Evolutionary conservation across 2,329 filamentous ascomycete genomes (phyloP).

Genomic region (Amesomyces nigricolor): DNA sequence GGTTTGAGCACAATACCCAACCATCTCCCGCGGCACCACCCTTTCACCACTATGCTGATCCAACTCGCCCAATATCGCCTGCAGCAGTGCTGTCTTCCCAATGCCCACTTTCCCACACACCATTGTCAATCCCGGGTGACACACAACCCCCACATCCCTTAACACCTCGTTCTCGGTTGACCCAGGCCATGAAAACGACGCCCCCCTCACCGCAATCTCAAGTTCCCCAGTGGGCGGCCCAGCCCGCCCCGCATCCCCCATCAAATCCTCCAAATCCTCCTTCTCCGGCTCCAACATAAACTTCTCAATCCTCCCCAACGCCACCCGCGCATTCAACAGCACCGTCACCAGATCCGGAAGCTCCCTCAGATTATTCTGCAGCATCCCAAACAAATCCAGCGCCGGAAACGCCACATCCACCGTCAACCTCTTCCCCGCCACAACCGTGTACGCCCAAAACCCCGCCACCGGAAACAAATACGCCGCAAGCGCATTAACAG

Average conservation of each 20-base stretch:
- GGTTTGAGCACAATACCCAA: conserved; percentile 54
- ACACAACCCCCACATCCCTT: conserved; percentile 40
- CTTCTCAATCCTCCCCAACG: conserved; percentile 72
- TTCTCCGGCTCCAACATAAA: conserved; percentile 87
- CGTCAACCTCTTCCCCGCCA: conserved; percentile 61
- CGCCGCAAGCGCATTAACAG: conserved; percentile 65
- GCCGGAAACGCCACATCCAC: conserved; percentile 85
- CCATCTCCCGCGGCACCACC: conserved; percentile 43
- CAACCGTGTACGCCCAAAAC: conserved; percentile 73
- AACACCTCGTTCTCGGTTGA: conserved; percentile 46
- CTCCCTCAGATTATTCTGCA: conserved; percentile 68
- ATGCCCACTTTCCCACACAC: conserved; percentile 55
- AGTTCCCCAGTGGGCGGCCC: conserved; percentile 25
- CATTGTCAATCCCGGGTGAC: conserved; percentile 47
- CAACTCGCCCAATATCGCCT: conserved; percentile 56
- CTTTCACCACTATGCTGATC: conserved; percentile 56
- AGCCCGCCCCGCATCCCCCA: not conserved
- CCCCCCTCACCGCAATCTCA: conserved; percentile 52
- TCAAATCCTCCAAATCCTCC: conserved; percentile 41
- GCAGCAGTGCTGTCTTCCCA: conserved; percentile 56
- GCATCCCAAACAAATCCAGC: conserved; percentile 69
- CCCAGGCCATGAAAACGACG: conserved; percentile 77
- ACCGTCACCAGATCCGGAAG: conserved; percentile 70
- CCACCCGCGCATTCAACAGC: conserved; percentile 75
- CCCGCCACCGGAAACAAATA: conserved; percentile 73